phyloP scores from a whole-genome alignment of 2,329 filamentous ascomycete species.

The Dendryphion nanum region DNA sequence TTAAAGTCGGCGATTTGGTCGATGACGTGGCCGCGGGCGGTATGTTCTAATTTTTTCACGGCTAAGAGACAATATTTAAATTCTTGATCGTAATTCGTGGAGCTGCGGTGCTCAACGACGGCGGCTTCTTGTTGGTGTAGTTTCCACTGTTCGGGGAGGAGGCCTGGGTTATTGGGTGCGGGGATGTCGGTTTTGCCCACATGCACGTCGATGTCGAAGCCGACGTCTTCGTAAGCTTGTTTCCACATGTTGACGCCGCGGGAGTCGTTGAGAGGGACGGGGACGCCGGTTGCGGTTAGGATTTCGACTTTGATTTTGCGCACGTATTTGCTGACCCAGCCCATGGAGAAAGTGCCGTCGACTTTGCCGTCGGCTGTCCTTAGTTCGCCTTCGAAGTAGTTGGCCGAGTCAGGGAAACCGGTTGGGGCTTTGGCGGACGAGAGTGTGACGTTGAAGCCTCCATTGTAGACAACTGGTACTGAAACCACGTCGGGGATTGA shows the following conservation, averaged over 20 bases:
- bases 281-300: constrained; percentile 2
- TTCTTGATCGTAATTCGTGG: constrained; percentile 8
- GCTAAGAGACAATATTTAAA: constrained; percentile 7
- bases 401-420: constrained; percentile 3
- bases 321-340: constrained; percentile 6
- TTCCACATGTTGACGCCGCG: constrained; percentile 5
- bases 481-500: too few species aligned
- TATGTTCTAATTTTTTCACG: not conserved
- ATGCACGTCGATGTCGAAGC: constrained; percentile 5
- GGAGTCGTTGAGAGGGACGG: constrained; percentile 1
- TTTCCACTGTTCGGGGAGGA: constrained; percentile 3
- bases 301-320: constrained; percentile 7
- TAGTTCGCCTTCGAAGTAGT: constrained; percentile 7
- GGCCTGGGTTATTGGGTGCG: not conserved
- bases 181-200: constrained; percentile 6
- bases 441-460: constrained; percentile 5
- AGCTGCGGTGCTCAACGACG: constrained; percentile 5
- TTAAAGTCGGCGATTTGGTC: constrained; percentile 3
- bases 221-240: constrained; percentile 3
- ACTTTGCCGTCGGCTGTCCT: constrained; percentile 1
- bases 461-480: too few species aligned
- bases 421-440: constrained; percentile 1
- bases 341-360: constrained; percentile 7
- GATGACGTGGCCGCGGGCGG: constrained; percentile 7
- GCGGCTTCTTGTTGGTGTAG: constrained; percentile 7